A percentile compares a stretch with the other conserved stretches of the same genome.
phyloP scores from a whole-genome alignment of 2,329 filamentous ascomycete species.

The Exophiala phaeomuriformis region DNA sequence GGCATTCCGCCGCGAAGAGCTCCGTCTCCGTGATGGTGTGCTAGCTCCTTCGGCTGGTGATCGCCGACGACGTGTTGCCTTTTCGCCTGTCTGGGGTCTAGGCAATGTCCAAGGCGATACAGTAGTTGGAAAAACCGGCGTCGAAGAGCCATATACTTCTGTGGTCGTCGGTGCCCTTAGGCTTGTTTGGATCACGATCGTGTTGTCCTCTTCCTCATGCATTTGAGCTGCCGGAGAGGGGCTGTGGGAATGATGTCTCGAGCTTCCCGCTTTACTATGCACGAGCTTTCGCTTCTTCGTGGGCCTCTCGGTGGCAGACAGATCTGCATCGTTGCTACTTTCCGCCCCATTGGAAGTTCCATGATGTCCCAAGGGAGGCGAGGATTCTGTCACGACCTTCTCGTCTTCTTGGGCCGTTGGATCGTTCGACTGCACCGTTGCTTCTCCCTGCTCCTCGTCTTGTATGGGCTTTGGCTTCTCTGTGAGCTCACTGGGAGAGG shows the following conservation, averaged over 20 bases:
- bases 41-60: neutral
- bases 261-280: neutral
- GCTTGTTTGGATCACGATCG: neutral
- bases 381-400: neutral
- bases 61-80: neutral
- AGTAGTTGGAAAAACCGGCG: neutral
- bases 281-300: constrained; percentile 6
- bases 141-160: neutral
- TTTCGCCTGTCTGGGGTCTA: neutral
- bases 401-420: no score
- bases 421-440: no score
- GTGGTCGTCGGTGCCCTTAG: neutral
- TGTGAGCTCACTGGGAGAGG: no score
- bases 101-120: neutral
- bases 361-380: neutral
- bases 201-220: neutral
- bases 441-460: no score
- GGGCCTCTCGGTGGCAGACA: neutral
- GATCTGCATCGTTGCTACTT: neutral
- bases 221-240: neutral
- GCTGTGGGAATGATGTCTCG: neutral
- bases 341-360: neutral
- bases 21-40: neutral
- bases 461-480: no score
- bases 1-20: neutral